A percentile compares a stretch with the other conserved stretches of the same genome.
phyloP scores from a whole-genome alignment of 2,329 filamentous ascomycete species.

The Metarhizium rileyi region DNA sequence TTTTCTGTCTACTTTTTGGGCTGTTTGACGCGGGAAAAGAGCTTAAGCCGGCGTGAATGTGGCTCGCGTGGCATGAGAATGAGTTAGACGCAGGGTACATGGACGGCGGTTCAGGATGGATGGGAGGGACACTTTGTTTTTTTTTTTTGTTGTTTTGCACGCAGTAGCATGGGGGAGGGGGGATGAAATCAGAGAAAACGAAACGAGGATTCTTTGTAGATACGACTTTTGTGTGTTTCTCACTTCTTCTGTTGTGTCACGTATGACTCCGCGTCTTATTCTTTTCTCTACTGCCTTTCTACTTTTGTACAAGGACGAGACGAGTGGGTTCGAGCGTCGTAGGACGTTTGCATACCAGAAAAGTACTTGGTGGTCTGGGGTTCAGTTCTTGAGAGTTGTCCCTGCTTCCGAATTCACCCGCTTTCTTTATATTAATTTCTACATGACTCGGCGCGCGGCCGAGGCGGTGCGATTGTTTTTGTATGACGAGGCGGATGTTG shows the following conservation, averaged over 20 bases:
- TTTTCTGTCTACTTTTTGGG: neutral
- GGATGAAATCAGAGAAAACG: neutral
- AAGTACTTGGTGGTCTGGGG: too few relatives aligned
- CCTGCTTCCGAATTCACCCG: too few relatives aligned
- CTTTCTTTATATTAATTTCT: too few relatives aligned
- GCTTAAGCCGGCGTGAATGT: neutral
- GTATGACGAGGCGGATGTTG: too few relatives aligned
- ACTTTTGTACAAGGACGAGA: neutral
- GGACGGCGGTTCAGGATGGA: neutral
- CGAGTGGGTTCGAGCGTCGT: neutral
- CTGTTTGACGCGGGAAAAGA: neutral
- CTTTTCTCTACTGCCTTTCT: neutral
- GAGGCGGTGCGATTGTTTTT: too few relatives aligned
- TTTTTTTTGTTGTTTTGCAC: neutral
- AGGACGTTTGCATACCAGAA: conserved; percentile 2
- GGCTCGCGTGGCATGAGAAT: neutral
- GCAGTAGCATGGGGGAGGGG: neutral
- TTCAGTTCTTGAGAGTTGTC: too few relatives aligned
- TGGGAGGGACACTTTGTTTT: neutral
- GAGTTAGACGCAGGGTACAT: neutral
- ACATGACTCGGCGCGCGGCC: too few relatives aligned
- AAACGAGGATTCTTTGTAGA: neutral
- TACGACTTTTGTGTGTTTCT: neutral
- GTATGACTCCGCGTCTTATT: neutral
- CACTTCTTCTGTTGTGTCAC: neutral